A percentile compares a stretch with the other conserved stretches of the same genome.
These are phyloP conservation scores for Scheffersomyces illinoinensis DNA, from an alignment of 1,139 yeast species.

Conservation along the genomic window DNA sequence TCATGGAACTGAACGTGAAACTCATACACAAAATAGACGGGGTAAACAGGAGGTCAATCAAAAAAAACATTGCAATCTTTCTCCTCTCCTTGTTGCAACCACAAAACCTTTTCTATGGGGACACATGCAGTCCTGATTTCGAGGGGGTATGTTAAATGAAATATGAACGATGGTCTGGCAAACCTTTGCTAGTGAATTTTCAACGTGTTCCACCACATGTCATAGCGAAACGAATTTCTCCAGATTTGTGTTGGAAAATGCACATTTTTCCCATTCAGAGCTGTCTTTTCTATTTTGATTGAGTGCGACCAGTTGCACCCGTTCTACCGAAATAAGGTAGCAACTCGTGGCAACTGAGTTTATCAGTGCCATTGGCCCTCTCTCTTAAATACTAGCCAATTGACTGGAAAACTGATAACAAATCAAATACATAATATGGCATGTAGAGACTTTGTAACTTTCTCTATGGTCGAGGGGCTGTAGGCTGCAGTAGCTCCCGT, in stretches of 20 bases:
- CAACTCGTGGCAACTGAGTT: not conserved
- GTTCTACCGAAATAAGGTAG: not conserved
- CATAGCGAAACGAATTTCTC: not conserved
- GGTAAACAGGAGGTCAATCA: not conserved
- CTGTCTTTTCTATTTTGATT: not conserved
- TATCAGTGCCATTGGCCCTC: not conserved
- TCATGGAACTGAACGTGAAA: not conserved
- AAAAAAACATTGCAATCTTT: not conserved
- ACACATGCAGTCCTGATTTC: not conserved
- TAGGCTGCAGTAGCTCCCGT: not conserved
- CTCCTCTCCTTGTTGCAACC: not conserved
- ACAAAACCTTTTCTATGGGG: not conserved
- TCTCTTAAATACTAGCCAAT: not conserved
- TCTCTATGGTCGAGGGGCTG: too few relatives aligned
- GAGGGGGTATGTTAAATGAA: not conserved
- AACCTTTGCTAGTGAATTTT: not conserved
- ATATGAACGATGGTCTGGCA: not conserved
- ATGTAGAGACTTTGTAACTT: not conserved
- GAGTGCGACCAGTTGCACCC: not conserved
- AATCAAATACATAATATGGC: not conserved
- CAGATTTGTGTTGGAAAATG: not conserved
- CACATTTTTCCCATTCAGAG: not conserved
- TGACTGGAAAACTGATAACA: not conserved
- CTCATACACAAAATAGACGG: not conserved
- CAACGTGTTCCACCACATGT: not conserved